These are phyloP conservation scores for Epithele typhae DNA, from an alignment of 768 basidiomycete species.

Conservation along the genomic window DNA sequence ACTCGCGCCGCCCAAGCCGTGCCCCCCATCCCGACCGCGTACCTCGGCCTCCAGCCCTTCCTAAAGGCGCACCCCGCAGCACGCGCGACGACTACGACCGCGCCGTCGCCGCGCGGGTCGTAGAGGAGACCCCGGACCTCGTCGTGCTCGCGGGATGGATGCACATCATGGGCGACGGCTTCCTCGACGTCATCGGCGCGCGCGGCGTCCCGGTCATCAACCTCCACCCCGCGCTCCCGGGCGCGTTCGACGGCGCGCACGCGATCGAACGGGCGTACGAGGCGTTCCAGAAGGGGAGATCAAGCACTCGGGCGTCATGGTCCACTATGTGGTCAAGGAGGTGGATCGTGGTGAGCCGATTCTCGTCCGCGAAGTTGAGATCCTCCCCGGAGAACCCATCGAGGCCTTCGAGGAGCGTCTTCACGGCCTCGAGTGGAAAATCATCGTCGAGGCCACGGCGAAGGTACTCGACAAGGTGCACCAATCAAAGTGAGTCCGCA, in stretches of 20 bases:
- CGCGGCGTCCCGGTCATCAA: conserved; percentile 82
- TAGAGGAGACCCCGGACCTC: conserved; percentile 67
- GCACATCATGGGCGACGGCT: conserved; percentile 86
- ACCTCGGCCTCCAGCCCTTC: conserved; percentile 83
- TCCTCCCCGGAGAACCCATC: conserved; percentile 65
- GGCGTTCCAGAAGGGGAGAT: conserved; percentile 86
- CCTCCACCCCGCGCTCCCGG: conserved; percentile 92
- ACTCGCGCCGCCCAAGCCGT: conserved; percentile 64
- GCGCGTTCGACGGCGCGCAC: conserved; percentile 93
- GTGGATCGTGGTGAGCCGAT: conserved; percentile 92
- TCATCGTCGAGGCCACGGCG: conserved; percentile 84
- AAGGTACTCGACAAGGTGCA: conserved; percentile 57
- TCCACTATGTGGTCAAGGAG: conserved; percentile 88
- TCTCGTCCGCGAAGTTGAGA: conserved; percentile 72
- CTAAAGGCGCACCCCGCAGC: conserved; percentile 64
- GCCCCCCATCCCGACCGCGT: conserved; percentile 80
- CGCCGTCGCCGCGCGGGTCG: conserved; percentile 68
- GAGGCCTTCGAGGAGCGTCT: conserved; percentile 73
- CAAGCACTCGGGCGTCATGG: conserved; percentile 79
- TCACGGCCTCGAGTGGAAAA: conserved; percentile 82
- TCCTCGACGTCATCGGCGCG: conserved; percentile 64
- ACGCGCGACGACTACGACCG: conserved; percentile 83
- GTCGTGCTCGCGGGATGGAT: conserved; percentile 99
- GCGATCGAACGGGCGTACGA: conserved; percentile 88
- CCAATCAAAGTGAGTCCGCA: conserved; percentile 17